Conservation (phyloP, 2,329 filamentous ascomycete species). For the Alternaria consortialis region DNA sequence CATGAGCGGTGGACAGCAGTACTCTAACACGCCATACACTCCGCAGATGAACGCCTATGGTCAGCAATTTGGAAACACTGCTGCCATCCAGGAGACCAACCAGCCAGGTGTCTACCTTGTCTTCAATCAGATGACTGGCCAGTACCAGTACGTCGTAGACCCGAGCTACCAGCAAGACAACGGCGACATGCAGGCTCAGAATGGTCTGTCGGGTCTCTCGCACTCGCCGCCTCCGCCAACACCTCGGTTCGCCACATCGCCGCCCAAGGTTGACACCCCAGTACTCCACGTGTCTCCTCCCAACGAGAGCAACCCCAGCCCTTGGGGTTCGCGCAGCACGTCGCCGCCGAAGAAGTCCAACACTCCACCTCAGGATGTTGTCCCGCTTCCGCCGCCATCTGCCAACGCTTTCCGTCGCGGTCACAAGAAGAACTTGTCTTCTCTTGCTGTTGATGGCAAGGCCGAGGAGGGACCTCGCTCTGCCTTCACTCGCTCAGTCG, state of each 20-base stretch:
- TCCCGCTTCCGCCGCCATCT: slow-evolving; percentile 84
- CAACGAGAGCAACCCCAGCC: slow-evolving; percentile 64
- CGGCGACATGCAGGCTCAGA: slow-evolving; percentile 26
- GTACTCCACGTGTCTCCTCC: slow-evolving; percentile 86
- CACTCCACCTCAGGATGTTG: slow-evolving; percentile 73
- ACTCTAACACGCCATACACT: slow-evolving; percentile 60
- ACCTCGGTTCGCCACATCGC: slow-evolving; percentile 48
- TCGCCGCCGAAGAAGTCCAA: slow-evolving; percentile 69
- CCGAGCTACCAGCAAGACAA: slow-evolving; percentile 63
- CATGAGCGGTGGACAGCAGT: slow-evolving; percentile 65
- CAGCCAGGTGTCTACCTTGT: slow-evolving; percentile 82
- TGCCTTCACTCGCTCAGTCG: slow-evolving; percentile 61
- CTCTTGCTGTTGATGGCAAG: slow-evolving; percentile 68
- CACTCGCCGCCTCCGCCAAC: slow-evolving; percentile 61
- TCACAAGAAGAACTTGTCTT: slow-evolving; percentile 84
- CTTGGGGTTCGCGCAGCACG: slow-evolving; percentile 67
- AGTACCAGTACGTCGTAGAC: slow-evolving; percentile 82
- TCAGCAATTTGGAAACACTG: slow-evolving; percentile 72
- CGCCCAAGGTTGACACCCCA: slow-evolving; percentile 54
- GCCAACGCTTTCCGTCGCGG: slow-evolving; percentile 92
- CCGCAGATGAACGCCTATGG: slow-evolving; percentile 67
- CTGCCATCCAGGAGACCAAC: slow-evolving; percentile 70
- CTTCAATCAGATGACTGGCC: slow-evolving; percentile 85
- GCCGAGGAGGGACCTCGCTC: slow-evolving; percentile 77
- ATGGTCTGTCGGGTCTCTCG: slow-evolving; percentile 45